Evolutionary conservation across 1,284 basidiomycete species (phyloP), one percentile per base, ranked within the genome.

Genomic region (Omphalotus olearius): DNA sequence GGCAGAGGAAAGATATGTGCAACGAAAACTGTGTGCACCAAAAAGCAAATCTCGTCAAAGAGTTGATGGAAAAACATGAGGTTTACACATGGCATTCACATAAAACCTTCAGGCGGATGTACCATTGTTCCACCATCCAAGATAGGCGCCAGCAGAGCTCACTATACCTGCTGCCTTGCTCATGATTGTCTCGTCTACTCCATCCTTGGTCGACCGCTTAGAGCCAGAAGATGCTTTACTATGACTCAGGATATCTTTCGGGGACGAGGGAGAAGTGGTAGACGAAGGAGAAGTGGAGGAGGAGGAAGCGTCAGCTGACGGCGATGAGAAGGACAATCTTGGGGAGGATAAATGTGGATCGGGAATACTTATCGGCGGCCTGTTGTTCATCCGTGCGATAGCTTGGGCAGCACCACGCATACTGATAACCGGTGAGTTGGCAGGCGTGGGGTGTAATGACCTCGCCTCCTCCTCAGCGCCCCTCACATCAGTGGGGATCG

Each of bases 91-190:
- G 26, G 28, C 20, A 35, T 30, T 10, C 25, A 26, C 23, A 40
- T 30, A 26, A 42, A 42, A 26, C n/a, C 35, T 45, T 51, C 26
- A 51, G 26, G 17, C 13, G 14, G 26, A 30, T 35, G 40, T 39
- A 25, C 54, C 54, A 33, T 33, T 52, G 39, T 69, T 63, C 76
- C 76, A 82, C 41, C 82, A 68, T 26, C 82, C 82, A 30, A 86
- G 61, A 59, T 80, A 82, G 18, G 82, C 80, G 6, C 85, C 76
- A 9, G 84, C 83, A 56, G 72, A 79, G 37, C 78, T 79, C 54
- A 87, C 79, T 26, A 87, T 83, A 47, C 82, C 83, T n/a, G 80
- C 82, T 13, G 85, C 85, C 57, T 83, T 81, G 39, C 76, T 76
- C n/a, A 85, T 80, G 16, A 86, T 74, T 25, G 77, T 78, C 14